A percentile compares a stretch with the other conserved stretches of the same genome.
Conservation (phyloP, 1,284 basidiomycete genomes). For the Cryptococcus floricola region DNA sequence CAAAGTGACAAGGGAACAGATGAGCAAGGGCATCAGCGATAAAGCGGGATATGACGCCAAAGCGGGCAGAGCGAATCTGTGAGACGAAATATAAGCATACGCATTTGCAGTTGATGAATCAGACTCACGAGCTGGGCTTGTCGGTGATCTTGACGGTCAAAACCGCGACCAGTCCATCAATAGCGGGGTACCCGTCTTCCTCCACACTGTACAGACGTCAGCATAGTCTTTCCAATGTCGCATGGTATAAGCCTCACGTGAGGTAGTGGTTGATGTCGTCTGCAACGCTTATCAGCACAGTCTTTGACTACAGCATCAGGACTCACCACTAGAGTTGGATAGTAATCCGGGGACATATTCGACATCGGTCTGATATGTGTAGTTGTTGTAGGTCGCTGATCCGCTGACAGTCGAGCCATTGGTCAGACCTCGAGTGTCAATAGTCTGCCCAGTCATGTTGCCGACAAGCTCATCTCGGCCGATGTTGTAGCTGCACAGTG, state of each 20-base stretch:
- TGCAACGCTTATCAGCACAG: slow-evolving; percentile 9
- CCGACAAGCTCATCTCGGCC: slow-evolving; percentile 74
- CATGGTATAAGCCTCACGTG: slow-evolving; percentile 31
- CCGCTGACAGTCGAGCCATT: slow-evolving; percentile 52
- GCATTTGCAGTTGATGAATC: background rate
- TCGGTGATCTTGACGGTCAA: slow-evolving; percentile 66
- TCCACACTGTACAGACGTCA: slow-evolving; percentile 51
- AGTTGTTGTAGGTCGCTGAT: slow-evolving; percentile 49
- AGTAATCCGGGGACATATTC: slow-evolving; percentile 66
- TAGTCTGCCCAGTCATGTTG: slow-evolving; percentile 62
- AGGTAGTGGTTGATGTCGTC: slow-evolving; percentile 72
- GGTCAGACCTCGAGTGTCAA: slow-evolving; percentile 59
- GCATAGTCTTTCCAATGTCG: background rate
- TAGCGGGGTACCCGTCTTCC: slow-evolving; percentile 59
- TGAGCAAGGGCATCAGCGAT: background rate
- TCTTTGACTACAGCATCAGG: background rate
- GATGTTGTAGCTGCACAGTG: slow-evolving; percentile 54
- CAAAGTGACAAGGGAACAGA: background rate
- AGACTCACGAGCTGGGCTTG: slow-evolving; percentile 19
- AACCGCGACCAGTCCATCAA: slow-evolving; percentile 82
- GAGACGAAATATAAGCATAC: background rate
- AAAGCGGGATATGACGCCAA: background rate
- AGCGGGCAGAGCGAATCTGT: background rate
- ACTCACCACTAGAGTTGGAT: slow-evolving; percentile 57
- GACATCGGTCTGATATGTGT: slow-evolving; percentile 67